Conservation (phyloP, 2,329 filamentous ascomycete genomes). For the Botrytis fabae region DNA sequence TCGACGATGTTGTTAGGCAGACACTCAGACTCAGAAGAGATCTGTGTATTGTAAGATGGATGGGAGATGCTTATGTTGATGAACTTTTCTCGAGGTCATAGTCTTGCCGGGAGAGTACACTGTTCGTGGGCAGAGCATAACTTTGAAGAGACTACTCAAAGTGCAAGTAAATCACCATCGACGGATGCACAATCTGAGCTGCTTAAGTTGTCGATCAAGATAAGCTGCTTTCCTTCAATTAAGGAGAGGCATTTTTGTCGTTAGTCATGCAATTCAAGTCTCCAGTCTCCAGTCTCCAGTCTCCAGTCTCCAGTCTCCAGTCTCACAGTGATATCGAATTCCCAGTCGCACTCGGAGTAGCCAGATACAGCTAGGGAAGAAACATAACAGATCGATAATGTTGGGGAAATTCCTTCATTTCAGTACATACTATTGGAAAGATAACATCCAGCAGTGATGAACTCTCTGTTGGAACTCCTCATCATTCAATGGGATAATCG, state of each 20-base stretch:
- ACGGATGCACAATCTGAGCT: neutral
- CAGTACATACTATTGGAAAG: neutral
- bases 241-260: neutral
- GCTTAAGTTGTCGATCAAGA: neutral
- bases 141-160: neutral
- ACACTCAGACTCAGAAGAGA: neutral
- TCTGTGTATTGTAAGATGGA: neutral
- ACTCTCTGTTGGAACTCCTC: neutral
- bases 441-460: neutral
- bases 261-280: neutral
- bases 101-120: neutral
- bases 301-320: too few species aligned
- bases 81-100: neutral
- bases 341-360: neutral
- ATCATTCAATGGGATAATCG: neutral
- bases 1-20: neutral
- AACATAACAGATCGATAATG: fast-evolving
- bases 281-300: too few species aligned
- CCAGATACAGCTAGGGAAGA: neutral
- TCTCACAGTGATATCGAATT: neutral
- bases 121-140: neutral
- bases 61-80: neutral
- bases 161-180: neutral
- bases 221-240: fast-evolving
- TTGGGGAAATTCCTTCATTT: fast-evolving